These are phyloP conservation scores for Sergeia podlipaevii DNA, from an alignment of 208 protist genomes.

Conservation along the genomic window DNA sequence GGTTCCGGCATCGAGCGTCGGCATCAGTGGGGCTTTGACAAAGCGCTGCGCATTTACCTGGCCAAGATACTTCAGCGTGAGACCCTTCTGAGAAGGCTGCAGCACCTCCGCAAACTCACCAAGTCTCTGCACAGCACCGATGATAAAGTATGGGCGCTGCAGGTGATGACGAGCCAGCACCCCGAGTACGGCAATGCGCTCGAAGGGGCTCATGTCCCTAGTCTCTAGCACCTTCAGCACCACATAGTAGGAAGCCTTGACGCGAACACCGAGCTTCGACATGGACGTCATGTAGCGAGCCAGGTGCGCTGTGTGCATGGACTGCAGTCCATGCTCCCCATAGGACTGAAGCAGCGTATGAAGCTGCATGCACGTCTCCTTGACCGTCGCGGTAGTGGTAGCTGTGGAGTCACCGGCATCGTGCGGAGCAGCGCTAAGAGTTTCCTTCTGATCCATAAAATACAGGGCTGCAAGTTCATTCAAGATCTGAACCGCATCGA, in stretches of 20 bases:
- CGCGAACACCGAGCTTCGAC: conserved; percentile 40
- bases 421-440: not conserved
- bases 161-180: conserved; percentile 59
- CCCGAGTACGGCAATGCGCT: conserved; percentile 34
- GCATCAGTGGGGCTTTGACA: conserved; percentile 24
- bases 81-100: conserved; percentile 24
- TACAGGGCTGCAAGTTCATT: conserved; percentile 35
- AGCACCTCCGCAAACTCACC: conserved; percentile 17
- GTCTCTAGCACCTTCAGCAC: conserved; percentile 29
- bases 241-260: conserved; percentile 29
- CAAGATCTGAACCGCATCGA: conserved; percentile 40
- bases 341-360: conserved; percentile 7
- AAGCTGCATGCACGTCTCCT: conserved; percentile 3
- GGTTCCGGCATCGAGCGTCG: conserved; percentile 9
- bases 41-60: conserved; percentile 38
- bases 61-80: conserved; percentile 51
- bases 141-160: conserved; percentile 22
- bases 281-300: conserved; percentile 54
- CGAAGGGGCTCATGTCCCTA: conserved; percentile 34
- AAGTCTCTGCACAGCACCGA: conserved; percentile 24
- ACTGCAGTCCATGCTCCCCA: not conserved
- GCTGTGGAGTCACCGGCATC: not conserved
- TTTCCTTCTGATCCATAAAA: conserved; percentile 5
- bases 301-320: conserved; percentile 20
- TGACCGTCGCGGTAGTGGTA: not conserved